Evolutionary conservation across 345 rosid species (phyloP).

Genomic region (Aquilaria sinensis): DNA sequence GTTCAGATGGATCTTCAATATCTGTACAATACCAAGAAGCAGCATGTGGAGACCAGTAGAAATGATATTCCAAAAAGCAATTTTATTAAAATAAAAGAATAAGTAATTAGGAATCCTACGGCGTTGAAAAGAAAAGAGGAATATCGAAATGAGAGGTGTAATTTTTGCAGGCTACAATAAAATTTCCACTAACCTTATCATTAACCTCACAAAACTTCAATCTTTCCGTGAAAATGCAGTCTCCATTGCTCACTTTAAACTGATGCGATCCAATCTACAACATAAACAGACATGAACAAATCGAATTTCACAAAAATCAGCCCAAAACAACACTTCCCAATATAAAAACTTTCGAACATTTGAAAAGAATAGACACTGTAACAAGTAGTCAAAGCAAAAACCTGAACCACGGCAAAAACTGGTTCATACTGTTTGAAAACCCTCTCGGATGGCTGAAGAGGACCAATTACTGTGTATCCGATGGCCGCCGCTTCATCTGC

Average conservation of each 20-base stretch:
- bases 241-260: constrained; percentile 93
- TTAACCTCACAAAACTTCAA: constrained; percentile 92
- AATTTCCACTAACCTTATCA: constrained; percentile 51
- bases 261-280: constrained; percentile 86
- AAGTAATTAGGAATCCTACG: too few relatives aligned
- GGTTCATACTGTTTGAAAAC: constrained; percentile 71
- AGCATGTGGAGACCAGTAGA: too few relatives aligned
- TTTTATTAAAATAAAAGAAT: too few relatives aligned
- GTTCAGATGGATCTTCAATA: too few relatives aligned
- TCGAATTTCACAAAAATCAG: neutral
- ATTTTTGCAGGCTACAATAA: neutral
- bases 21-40: too few relatives aligned
- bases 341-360: neutral
- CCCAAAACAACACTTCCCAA: neutral
- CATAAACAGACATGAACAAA: constrained; percentile 7
- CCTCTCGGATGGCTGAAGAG: constrained; percentile 45
- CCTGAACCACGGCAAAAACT: constrained; percentile 91
- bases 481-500: constrained; percentile 73
- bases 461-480: constrained; percentile 77
- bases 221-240: constrained; percentile 71
- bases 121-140: too few relatives aligned
- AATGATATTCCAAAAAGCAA: too few relatives aligned
- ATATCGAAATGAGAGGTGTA: too few relatives aligned
- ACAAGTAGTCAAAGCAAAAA: constrained; percentile 7
- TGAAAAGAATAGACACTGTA: too few relatives aligned